Evolutionary conservation across 148 eudicot genomes (phyloP).

Genomic region (Drosera capensis): DNA sequence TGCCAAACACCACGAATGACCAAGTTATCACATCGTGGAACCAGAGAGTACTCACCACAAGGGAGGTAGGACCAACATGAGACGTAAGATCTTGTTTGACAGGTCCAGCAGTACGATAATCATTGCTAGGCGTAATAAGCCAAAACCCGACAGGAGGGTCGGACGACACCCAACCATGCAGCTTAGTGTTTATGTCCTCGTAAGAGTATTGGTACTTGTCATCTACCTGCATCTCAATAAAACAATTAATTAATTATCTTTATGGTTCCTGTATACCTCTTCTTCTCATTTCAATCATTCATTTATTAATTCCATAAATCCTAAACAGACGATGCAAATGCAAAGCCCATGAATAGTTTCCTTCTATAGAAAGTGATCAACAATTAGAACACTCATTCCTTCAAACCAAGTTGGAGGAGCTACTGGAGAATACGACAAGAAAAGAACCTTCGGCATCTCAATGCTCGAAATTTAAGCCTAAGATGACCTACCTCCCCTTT

Average conservation of each 20-base stretch:
- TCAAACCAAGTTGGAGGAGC: no score
- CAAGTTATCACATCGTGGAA: background rate
- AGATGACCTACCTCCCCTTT: conserved; percentile 27
- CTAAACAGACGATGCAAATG: no score
- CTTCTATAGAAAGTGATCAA: no score
- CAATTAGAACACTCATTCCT: no score
- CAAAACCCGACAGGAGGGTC: conserved; percentile 38
- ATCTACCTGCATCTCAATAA: conserved; percentile 31
- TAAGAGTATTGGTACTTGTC: conserved; percentile 49
- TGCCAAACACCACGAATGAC: no score
- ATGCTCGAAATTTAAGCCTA: background rate
- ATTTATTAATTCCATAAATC: no score
- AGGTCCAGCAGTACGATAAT: conserved; percentile 50
- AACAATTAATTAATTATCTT: background rate
- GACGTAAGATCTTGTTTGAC: conserved; percentile 60
- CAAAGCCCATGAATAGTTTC: no score
- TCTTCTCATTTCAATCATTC: no score
- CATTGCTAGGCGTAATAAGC: conserved; percentile 44
- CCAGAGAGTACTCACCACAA: conserved; percentile 24
- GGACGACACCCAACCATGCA: conserved; percentile 54
- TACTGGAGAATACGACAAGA: no score
- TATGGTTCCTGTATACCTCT: no score
- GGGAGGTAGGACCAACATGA: conserved; percentile 41
- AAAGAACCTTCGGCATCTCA: no score
- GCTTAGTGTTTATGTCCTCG: conserved; percentile 40